A percentile compares a stretch with the other conserved stretches of the same genome.
phyloP scores from a whole-genome alignment of 2,329 filamentous ascomycete genomes.

The Fusarium decemcellulare region DNA sequence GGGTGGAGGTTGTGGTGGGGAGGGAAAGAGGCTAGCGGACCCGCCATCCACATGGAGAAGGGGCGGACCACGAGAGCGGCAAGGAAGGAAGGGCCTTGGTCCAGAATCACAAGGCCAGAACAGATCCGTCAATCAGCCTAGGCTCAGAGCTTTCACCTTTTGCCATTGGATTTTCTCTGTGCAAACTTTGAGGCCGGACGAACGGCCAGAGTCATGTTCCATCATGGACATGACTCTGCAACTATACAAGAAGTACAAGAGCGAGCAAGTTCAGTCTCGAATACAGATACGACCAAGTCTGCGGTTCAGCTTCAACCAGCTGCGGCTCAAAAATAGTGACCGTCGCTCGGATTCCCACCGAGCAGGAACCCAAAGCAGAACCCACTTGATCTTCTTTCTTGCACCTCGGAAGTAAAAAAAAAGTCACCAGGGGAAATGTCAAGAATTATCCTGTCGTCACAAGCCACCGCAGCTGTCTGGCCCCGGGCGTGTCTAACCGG shows the following conservation, averaged over 20 bases:
- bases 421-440: slow-evolving; percentile 12
- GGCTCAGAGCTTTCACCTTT: not conserved
- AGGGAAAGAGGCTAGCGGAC: slow-evolving; percentile 24
- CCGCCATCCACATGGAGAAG: slow-evolving; percentile 25
- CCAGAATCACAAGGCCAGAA: slow-evolving; percentile 12
- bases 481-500: not conserved
- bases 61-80: slow-evolving; percentile 2
- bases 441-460: slow-evolving; percentile 29
- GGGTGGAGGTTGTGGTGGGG: slow-evolving; percentile 9
- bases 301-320: not conserved
- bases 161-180: slow-evolving; percentile 2
- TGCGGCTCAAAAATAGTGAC: slow-evolving; percentile 6
- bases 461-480: slow-evolving; percentile 26
- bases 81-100: not conserved
- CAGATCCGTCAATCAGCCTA: slow-evolving; percentile 8
- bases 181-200: not conserved
- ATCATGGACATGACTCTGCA: not conserved
- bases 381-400: slow-evolving; percentile 6
- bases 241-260: not conserved
- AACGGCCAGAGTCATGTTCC: not conserved
- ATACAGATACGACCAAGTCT: not conserved
- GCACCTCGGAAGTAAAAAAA: slow-evolving; percentile 36
- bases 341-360: slow-evolving; percentile 39
- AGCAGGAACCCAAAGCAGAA: slow-evolving; percentile 23
- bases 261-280: not conserved